Evolutionary conservation across 192 early-diverging fungal species (phyloP), one percentile per base, ranked within the genome.

Genomic region (Entophlyctis helioformis): DNA sequence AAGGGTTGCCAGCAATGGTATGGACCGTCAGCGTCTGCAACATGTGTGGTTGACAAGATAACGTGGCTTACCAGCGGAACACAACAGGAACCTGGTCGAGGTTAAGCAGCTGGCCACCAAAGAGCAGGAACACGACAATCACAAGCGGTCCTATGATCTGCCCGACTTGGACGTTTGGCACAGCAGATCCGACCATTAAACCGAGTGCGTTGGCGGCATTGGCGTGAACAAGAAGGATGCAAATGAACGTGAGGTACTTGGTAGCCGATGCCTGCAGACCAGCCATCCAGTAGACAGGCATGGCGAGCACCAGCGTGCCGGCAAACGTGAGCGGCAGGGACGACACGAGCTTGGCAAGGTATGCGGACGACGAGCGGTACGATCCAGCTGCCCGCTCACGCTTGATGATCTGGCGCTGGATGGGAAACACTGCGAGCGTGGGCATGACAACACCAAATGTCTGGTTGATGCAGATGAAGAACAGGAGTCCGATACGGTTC

Each of bases 321-420:
- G 56, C n/a, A 26, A 46, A 32, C 11, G 46, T 20, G 36, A 69
- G 47, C 39, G 62, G 67, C 54, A 67, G 37, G 23, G 60, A 62
- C 11, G 71, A 69, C 13, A 81, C 57, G 44, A 74, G 50, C 55
- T 82, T 83, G 28, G 81, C 74, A 23, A 81, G 32, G 44, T 67
- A 83, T 43, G 67, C 80, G 16, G 78, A 62, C 2, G 69, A 66
- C 29, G 75, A 51, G 16, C 83, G 64, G 69, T 79, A 86, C 21
- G 72, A 66, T 1, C 78, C 76, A 25, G 66, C 56, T 12, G 78
- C 73, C 1, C 83, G 67, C 64, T 86, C 83, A 1, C 80, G 69
- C 15, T 67, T 44, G 62, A 82, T 67, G 36, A 76, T 76, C 38
- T 53, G 56, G 13, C 66, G 65, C 47, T 78, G 62, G 34, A 57